Conservation (phyloP, 2,329 filamentous ascomycete genomes). For the Arthrobotrys pseudoclavata region DNA sequence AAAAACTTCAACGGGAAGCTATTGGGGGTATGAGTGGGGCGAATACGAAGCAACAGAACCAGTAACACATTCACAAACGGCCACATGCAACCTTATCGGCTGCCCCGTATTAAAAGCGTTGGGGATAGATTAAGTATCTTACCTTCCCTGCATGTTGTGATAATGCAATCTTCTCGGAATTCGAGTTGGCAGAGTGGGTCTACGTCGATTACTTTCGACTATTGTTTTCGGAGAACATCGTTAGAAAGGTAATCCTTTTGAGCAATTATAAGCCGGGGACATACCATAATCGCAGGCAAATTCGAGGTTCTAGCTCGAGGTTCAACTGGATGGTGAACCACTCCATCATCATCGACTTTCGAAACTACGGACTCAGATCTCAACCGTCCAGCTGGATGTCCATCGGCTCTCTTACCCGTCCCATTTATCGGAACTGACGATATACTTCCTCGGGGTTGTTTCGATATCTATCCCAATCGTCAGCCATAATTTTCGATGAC, state of each 20-base stretch:
- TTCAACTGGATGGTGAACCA: conserved; percentile 82
- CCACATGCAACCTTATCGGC: conserved; percentile 32
- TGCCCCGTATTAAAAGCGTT: conserved; percentile 26
- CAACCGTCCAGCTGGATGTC: conserved; percentile 69
- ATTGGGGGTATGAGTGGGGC: conserved; percentile 5
- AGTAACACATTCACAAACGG: background rate
- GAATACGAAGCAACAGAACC: conserved; percentile 16
- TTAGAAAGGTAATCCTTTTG: conserved; percentile 14
- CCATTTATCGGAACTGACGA: conserved; percentile 67
- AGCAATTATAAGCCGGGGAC: conserved; percentile 63
- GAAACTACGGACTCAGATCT: conserved; percentile 55
- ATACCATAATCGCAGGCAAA: conserved; percentile 88
- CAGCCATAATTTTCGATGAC: background rate
- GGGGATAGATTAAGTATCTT: conserved; percentile 67
- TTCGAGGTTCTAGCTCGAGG: conserved; percentile 85
- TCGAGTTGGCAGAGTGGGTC: conserved; percentile 90
- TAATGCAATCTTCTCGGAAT: conserved; percentile 93
- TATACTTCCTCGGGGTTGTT: conserved; percentile 68
- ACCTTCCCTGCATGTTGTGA: conserved; percentile 93
- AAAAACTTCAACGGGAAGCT: conserved; percentile 29
- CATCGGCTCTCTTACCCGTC: conserved; percentile 74
- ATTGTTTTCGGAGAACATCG: conserved; percentile 45
- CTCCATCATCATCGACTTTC: conserved; percentile 54
- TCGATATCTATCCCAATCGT: conserved; percentile 59
- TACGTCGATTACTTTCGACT: conserved; percentile 86